phyloP scores from a whole-genome alignment of 345 rosid species.

The Moringa oleifera region DNA sequence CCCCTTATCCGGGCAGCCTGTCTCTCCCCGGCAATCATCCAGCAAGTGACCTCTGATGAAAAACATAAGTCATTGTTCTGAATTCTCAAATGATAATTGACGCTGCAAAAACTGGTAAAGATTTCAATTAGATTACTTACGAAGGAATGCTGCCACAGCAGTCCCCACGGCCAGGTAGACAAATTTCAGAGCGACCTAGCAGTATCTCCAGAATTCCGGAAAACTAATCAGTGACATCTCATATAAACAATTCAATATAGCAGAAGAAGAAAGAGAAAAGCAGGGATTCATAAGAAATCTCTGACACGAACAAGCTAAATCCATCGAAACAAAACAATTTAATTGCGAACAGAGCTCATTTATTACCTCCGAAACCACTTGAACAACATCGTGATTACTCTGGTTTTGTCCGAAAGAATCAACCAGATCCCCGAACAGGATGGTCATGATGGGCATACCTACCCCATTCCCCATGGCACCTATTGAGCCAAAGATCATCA shows the following conservation, averaged over 20 bases:
- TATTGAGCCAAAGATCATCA: conserved; percentile 67
- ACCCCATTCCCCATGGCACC: conserved; percentile 74
- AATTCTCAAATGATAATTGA: background rate
- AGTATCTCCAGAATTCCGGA: conserved; percentile 1
- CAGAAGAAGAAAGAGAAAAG: background rate
- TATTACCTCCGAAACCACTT: conserved; percentile 52
- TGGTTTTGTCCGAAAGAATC: conserved; percentile 70
- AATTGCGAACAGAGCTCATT: background rate
- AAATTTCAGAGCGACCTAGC: conserved; percentile 66
- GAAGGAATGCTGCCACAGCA: conserved; percentile 60
- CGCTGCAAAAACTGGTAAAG: too few species aligned
- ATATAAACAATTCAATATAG: background rate
- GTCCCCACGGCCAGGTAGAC: conserved; percentile 71
- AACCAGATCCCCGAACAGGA: conserved; percentile 59
- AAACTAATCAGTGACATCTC: background rate
- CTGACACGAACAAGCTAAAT: background rate
- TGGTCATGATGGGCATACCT: conserved; percentile 67
- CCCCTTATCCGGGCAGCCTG: conserved; percentile 72
- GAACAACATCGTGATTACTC: conserved; percentile 25
- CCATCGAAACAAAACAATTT: too few species aligned
- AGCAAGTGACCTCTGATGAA: conserved; percentile 68
- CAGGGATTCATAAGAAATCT: background rate
- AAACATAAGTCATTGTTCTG: background rate
- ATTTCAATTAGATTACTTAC: conserved; percentile 37
- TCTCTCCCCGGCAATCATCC: conserved; percentile 92